phyloP scores from a whole-genome alignment of 257 asterid genomes.

The Fraxinus anomala region DNA sequence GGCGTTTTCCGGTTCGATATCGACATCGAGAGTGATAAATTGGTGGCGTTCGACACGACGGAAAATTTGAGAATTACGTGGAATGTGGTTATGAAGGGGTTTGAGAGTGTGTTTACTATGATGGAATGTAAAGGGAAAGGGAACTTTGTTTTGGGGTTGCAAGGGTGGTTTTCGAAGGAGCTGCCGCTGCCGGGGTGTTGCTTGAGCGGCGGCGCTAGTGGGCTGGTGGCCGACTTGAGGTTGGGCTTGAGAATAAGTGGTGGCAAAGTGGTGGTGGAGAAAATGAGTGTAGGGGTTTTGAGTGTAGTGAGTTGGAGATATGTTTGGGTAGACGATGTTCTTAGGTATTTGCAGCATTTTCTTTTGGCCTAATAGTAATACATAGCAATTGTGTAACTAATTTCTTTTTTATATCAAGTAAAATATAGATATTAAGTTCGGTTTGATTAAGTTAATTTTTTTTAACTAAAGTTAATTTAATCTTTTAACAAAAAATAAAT shows the following conservation, averaged over 20 bases:
- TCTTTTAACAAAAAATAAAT: no score
- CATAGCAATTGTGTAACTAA: no score
- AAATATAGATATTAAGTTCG: no score
- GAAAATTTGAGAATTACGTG: slow-evolving; percentile 54
- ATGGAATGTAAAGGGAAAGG: slow-evolving; percentile 83
- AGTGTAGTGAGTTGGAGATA: slow-evolving; percentile 84
- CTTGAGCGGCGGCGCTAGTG: slow-evolving; percentile 49
- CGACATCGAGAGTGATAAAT: slow-evolving; percentile 19
- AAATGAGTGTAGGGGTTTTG: slow-evolving; percentile 71
- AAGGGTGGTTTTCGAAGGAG: slow-evolving; percentile 92
- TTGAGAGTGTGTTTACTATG: slow-evolving; percentile 55
- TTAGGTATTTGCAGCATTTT: slow-evolving; percentile 81
- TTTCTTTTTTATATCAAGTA: no score
- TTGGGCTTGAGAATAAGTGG: slow-evolving; percentile 50
- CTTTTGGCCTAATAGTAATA: slow-evolving; percentile 33
- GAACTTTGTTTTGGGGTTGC: slow-evolving; percentile 67
- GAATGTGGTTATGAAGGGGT: slow-evolving; percentile 70
- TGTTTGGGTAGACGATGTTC: slow-evolving; percentile 67
- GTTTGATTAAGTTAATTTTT: no score
- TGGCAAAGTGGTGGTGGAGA: slow-evolving; percentile 37
- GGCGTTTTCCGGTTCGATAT: slow-evolving; percentile 63
- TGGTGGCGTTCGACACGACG: slow-evolving; percentile 33
- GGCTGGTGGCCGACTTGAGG: slow-evolving; percentile 80
- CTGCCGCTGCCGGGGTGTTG: slow-evolving; percentile 78
- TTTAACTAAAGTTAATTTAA: no score